Base-by-base conservation (phyloP, 306 rosid species). In the Trifolium dubium region DNA sequence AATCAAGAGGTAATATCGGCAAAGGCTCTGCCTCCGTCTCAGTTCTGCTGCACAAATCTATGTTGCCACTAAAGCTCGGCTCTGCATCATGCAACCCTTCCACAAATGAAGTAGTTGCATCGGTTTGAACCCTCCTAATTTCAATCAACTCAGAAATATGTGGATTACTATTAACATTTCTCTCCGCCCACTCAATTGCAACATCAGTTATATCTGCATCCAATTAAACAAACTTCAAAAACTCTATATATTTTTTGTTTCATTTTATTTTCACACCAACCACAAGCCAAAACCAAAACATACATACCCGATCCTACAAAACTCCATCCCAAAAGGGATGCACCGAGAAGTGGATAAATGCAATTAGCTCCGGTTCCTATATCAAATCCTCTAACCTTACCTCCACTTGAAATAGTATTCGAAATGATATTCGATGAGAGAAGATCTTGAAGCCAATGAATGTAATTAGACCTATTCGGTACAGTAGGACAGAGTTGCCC, bases 311-410 rank as follows among this genome's bases (percentile, higher is more conserved):
- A 88, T 64, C 96, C 97, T 30, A 93, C 98, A 76, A 93, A 89
- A 82, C 72, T 85, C 97, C 98, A 93, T 2, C 94, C 87, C 0
- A 84, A 80, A 83, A 93, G 96, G 11, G 96, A 88, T 46, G 98
- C 89, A 51, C 91, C 98, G 71, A 93, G 94, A 86, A 93, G 97
- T 0, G 98, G 98, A 76, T 91, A 93, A 35, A 93, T 91, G 85
- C 98, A 93, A 59, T 87, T 93, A 14, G 97, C 92, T 11, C 98
- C 97, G 61, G 92, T 93, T 76, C 98, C 98, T 31, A 93, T 93
- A 77, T 93, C 98, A 80, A 93, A 91, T 28, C 98, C 98, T 79
- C 80, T 88, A 23, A 89, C 90, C 75, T 54, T 81, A 23, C 66
- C 85, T 50, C 67, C 63, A 66, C 15, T 55, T 10, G 79, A 39